Percentiles rank a stretch among this genome's conserved stretches.
Conservation (phyloP, 768 basidiomycete species). For the Phlebiopsis flavidoalba region DNA sequence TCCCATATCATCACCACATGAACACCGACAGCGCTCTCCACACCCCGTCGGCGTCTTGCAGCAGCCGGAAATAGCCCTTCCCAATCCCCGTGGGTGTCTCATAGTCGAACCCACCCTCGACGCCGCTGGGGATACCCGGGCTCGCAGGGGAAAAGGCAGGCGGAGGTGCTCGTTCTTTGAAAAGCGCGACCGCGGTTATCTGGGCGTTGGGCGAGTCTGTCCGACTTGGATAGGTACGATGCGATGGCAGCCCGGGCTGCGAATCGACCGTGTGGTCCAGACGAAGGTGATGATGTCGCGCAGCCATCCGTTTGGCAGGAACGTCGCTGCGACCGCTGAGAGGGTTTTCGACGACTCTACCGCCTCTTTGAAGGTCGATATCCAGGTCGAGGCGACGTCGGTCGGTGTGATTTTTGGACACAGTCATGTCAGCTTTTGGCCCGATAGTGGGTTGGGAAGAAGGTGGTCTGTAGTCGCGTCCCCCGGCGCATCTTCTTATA, state of each 20-base stretch:
- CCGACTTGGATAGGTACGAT: constrained; percentile 23
- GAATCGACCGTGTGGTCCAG: constrained; percentile 37
- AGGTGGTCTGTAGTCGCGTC: too few relatives aligned
- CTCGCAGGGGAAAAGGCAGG: constrained; percentile 14
- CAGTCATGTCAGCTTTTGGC: background rate
- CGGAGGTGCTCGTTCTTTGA: constrained; percentile 17
- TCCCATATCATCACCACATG: constrained; percentile 27
- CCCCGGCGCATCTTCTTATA: too few relatives aligned
- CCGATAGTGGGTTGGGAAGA: too few relatives aligned
- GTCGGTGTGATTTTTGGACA: background rate
- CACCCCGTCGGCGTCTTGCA: constrained; percentile 13
- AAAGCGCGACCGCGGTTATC: constrained; percentile 26
- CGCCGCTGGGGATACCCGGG: constrained; percentile 10
- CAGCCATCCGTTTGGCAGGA: constrained; percentile 34
- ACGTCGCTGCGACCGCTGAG: constrained; percentile 15
- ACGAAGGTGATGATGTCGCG: constrained; percentile 39
- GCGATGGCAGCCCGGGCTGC: constrained; percentile 30
- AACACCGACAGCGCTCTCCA: constrained; percentile 35
- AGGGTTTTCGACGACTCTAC: constrained; percentile 18
- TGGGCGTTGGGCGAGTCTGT: constrained; percentile 18
- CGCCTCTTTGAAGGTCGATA: constrained; percentile 19
- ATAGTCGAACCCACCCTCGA: constrained; percentile 35
- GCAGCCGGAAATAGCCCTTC: constrained; percentile 31
- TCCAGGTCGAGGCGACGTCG: constrained; percentile 24
- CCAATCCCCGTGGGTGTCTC: constrained; percentile 28